Conservation (phyloP, 1,284 basidiomycete genomes). For the Malassezia sp. region DNA sequence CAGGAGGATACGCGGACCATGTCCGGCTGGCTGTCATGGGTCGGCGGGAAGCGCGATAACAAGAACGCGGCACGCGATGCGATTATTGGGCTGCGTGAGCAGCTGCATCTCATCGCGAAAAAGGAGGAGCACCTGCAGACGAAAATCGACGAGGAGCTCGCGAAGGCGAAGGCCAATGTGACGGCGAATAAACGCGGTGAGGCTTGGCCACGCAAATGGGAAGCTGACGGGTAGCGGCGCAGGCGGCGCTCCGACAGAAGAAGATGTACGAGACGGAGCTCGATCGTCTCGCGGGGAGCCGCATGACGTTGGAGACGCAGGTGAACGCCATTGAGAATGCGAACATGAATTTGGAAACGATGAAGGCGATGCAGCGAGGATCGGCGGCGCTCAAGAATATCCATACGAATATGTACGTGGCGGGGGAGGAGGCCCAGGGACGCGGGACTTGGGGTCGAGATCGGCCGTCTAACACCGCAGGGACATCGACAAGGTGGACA, state of each 20-base stretch:
- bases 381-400: constrained; percentile 81
- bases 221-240: constrained; percentile 21
- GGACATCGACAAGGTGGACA: constrained; percentile 80
- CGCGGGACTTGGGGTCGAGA: too few species aligned
- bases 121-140: constrained; percentile 93
- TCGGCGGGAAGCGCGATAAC: constrained; percentile 43
- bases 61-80: constrained; percentile 47
- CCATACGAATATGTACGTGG: constrained; percentile 61
- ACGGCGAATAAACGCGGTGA: constrained; percentile 84
- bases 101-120: constrained; percentile 85
- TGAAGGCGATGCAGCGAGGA: constrained; percentile 95
- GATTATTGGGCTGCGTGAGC: constrained; percentile 48
- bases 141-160: constrained; percentile 89
- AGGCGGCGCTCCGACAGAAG: constrained; percentile 82
- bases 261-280: constrained; percentile 80
- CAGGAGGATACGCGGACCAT: too few species aligned
- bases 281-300: constrained; percentile 71
- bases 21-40: constrained; percentile 44
- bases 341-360: constrained; percentile 95
- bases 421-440: too few species aligned
- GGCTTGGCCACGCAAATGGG: constrained; percentile 49
- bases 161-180: constrained; percentile 84
- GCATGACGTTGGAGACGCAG: constrained; percentile 89
- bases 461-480: constrained; percentile 50
- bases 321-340: constrained; percentile 93